phyloP scores from a whole-genome alignment of 2,329 filamentous ascomycete species.

The Aspergillus ochraceus region DNA sequence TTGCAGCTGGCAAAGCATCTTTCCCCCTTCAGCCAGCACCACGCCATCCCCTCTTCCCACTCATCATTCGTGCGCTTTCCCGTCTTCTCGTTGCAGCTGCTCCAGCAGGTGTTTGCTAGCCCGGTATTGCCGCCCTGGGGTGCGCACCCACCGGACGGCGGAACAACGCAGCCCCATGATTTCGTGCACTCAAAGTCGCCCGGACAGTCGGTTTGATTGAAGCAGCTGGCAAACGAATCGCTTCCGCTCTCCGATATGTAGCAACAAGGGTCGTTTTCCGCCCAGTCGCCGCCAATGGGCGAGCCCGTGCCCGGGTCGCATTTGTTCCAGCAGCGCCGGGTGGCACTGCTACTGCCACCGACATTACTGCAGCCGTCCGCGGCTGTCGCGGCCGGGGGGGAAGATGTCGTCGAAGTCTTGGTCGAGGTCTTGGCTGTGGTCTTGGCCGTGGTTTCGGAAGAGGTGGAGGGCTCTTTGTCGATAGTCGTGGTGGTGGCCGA shows the following conservation, averaged over 20 bases:
- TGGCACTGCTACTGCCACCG: not conserved
- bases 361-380: not conserved
- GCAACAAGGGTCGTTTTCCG: conserved; percentile 2
- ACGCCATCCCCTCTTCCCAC: conserved; percentile 1
- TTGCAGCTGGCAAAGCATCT: not conserved
- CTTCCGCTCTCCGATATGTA: not conserved
- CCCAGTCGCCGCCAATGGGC: conserved; percentile 3
- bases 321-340: conserved; percentile 2
- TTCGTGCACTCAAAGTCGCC: not conserved
- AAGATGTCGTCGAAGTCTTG: conserved; percentile 1
- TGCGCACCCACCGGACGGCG: conserved; percentile 1
- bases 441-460: not conserved
- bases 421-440: not conserved
- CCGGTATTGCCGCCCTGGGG: not conserved
- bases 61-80: conserved; percentile 1
- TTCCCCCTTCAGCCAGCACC: not conserved
- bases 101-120: not conserved
- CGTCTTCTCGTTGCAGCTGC: conserved; percentile 3
- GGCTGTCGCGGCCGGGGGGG: not conserved
- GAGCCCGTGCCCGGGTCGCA: conserved; percentile 1
- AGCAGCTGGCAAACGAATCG: not conserved
- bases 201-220: conserved; percentile 1
- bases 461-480: not conserved
- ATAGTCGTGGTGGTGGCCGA: not conserved
- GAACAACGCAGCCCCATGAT: conserved; percentile 1